Evolutionary conservation across 345 rosid genomes (phyloP), one percentile per base, ranked within the genome.

Genomic region (Heritiera littoralis): DNA sequence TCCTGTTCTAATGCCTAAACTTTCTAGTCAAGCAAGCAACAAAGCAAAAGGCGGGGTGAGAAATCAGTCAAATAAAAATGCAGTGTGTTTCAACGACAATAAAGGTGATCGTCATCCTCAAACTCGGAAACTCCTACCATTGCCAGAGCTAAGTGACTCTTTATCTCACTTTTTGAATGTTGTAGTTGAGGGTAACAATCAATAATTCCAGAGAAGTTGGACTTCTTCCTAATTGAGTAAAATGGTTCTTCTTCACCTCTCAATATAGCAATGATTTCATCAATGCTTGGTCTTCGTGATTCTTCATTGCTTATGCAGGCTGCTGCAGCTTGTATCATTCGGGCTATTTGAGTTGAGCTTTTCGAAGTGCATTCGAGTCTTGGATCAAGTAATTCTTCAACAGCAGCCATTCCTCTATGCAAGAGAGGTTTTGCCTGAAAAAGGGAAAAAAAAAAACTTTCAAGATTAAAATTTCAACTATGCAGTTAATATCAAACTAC

Each of bases 61-160:
- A 49, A 70, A 67, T 70, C 32, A 75, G 74, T 45, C 18, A n/a
- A 48, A 71, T 56, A 59, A 54, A 59, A n/a, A 17, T 17, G 0
- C 5, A 23, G 28, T 12, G 23, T 23, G 60, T 72, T 66, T 94
- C 87, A 92, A 23, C 91, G 89, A 58, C 88, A 75, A 41, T 87
- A 86, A 74, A 89, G 87, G 77, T 83, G 86, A 75, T 90, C 88
- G 35, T 89, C 89, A 0, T 89, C 98, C 80, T 88, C 98, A 80
- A 85, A 80, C 64, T 93, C 98, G 0, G 94, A 78, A 77, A 91
- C 95, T 79, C 98, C 98, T 10, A 90, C 84, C 96, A 95, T 93
- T 10, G 97, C 98, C 83, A 95, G 81, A 9, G 98, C 96, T 69
- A 95, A 83, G 84, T 95, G 99, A 79, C 91, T 85, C 51, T 83